Percentiles rank a stretch among this genome's conserved stretches.
Conservation (phyloP, 352 stramenopile species). For the Pythium chondricola region DNA sequence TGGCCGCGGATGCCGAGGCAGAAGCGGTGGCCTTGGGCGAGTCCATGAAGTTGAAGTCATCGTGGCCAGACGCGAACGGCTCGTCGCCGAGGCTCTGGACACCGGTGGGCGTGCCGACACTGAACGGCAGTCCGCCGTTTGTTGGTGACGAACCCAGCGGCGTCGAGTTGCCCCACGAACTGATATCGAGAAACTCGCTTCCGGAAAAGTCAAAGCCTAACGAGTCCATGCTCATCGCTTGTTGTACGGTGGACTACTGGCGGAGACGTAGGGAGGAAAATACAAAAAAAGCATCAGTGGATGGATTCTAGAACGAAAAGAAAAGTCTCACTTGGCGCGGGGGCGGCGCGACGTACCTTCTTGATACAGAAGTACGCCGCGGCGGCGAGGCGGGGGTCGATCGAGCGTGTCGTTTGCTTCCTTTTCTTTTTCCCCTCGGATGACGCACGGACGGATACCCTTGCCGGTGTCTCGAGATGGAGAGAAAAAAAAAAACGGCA, state of each 20-base stretch:
- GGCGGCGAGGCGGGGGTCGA: no score
- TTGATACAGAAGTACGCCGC: no score
- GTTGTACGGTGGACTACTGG: no score
- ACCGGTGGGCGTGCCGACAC: constrained; percentile 77
- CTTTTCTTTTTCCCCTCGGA: no score
- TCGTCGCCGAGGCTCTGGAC: constrained; percentile 80
- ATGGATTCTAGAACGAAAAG: constrained; percentile 1
- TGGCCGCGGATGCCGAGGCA: constrained; percentile 5
- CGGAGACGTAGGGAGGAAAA: no score
- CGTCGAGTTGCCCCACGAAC: constrained; percentile 59
- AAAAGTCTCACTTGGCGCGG: no score
- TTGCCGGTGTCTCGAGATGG: no score
- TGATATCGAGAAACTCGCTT: constrained; percentile 68
- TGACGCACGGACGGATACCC: no score
- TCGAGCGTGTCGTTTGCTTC: no score
- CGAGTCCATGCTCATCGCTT: constrained; percentile 52
- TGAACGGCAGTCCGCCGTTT: constrained; percentile 64
- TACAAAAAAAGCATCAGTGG: no score
- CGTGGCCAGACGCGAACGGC: constrained; percentile 44
- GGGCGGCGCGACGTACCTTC: no score
- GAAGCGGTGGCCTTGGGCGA: constrained; percentile 44
- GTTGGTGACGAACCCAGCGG: constrained; percentile 66
- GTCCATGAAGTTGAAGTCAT: constrained; percentile 78
- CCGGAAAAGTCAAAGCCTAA: constrained; percentile 80
- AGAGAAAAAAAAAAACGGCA: no score